Evolutionary conservation across 1,284 basidiomycete species (phyloP), one percentile per base, ranked within the genome.

Genomic region (Pterula multifida): DNA sequence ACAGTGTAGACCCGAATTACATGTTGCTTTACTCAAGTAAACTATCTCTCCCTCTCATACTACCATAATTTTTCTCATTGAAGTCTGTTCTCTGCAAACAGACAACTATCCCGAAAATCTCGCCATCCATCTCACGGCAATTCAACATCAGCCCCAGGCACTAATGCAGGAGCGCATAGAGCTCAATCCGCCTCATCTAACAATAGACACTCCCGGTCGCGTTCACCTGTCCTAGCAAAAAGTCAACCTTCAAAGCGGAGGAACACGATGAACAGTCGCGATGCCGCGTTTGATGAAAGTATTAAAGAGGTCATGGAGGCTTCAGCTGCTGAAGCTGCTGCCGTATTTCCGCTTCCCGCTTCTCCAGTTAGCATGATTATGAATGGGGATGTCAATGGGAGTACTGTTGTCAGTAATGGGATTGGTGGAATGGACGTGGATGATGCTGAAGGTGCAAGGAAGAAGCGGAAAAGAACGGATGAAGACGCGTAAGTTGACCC

Each of bases 251-350:
- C 81, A 28, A 95, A 93, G 68, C 80, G 90, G 53, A 75, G 94
- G 54, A 92, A 90, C 58, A 98, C 95, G 50, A 96, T 98, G 92
- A 98, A 98, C 65, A 94, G 90, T 60, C 75, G 94, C 52, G 94
- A 96, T 61, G 89, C 93, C 3, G 90, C 87, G 2, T 96, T 95
- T 63, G 92, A 96, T 61, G 90, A 94, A 63, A 87, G 83, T 54
- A 63, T 83, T 50, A 81, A 83, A 61, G 79, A 82, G 56, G 69
- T 85, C 49, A 78, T 87, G 45, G 79, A 85, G 57, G 75, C 76
- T 44, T 81, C 78, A n/a, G 80, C 79, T 21, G 78, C 78, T 4
- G 85, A 86, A 60, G 79, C 78, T 28, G 76, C 73, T 19, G 72
- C 73, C 42, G n/a, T n/a, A n/a, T n/a, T n/a, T n/a, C n/a, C n/a